These are phyloP conservation scores for Glycine latifolia DNA, from an alignment of 306 rosid genomes.

Conservation along the genomic window DNA sequence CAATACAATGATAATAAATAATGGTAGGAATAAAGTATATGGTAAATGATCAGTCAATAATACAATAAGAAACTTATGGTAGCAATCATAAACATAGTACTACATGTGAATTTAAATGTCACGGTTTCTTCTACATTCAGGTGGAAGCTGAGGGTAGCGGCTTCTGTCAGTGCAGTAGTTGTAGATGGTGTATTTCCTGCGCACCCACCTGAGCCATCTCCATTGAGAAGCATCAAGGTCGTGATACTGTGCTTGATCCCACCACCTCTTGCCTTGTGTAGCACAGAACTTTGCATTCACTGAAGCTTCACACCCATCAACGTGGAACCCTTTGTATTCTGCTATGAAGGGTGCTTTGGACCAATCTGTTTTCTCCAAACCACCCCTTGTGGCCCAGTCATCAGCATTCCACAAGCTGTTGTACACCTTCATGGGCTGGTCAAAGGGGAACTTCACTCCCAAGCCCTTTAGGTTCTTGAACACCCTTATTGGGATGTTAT, in stretches of 20 bases:
- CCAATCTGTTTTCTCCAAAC: slow-evolving; percentile 96
- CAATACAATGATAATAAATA: background rate
- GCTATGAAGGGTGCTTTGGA: slow-evolving; percentile 91
- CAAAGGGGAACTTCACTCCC: slow-evolving; percentile 86
- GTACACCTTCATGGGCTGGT: slow-evolving; percentile 96
- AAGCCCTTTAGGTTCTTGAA: slow-evolving; percentile 87
- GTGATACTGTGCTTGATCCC: slow-evolving; percentile 79
- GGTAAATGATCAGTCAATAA: background rate
- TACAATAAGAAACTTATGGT: background rate
- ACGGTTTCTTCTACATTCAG: slow-evolving; percentile 83
- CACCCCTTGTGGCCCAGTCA: slow-evolving; percentile 99
- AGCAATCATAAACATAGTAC: background rate
- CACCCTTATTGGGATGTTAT: slow-evolving; percentile 82
- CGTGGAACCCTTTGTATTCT: slow-evolving; percentile 77
- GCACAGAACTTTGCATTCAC: slow-evolving; percentile 74
- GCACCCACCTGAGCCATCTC: slow-evolving; percentile 76
- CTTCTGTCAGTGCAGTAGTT: slow-evolving; percentile 84
- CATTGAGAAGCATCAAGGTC: slow-evolving; percentile 78
- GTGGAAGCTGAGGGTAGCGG: slow-evolving; percentile 62
- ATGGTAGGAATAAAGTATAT: background rate
- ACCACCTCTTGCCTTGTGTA: slow-evolving; percentile 85
- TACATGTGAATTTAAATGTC: slow-evolving; percentile 55
- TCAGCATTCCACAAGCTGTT: slow-evolving; percentile 97
- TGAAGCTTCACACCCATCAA: slow-evolving; percentile 91
- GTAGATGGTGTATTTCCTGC: slow-evolving; percentile 73